phyloP scores from a whole-genome alignment of 208 protist genomes.

The Herpetomonas samuelpessoai region DNA sequence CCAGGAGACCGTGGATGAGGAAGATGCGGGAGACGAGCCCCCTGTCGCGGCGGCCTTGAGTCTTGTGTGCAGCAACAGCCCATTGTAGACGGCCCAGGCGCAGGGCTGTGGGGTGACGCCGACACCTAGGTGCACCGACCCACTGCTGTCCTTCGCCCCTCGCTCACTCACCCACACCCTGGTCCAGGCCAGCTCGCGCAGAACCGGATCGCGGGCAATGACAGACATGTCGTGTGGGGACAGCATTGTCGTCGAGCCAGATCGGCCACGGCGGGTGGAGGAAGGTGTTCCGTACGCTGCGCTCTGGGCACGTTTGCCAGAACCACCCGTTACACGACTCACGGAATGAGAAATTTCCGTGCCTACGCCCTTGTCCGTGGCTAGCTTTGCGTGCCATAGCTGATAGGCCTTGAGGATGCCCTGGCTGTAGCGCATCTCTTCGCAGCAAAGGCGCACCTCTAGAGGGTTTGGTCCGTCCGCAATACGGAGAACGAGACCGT shows the following conservation, averaged over 20 bases:
- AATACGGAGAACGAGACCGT: constrained; percentile 49
- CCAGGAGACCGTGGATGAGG: background rate
- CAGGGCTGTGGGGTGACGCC: background rate
- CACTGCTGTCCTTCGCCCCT: background rate
- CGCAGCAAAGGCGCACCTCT: constrained; percentile 44
- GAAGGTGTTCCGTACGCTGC: background rate
- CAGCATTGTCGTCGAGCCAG: no score
- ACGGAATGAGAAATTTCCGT: no score
- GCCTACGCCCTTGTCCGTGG: background rate
- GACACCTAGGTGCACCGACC: background rate
- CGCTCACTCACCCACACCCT: background rate
- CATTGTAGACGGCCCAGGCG: background rate
- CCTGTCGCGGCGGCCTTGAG: background rate
- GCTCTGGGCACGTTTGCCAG: background rate
- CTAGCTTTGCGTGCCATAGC: constrained; percentile 9
- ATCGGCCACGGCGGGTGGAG: no score
- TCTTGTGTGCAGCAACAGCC: background rate
- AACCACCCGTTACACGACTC: background rate
- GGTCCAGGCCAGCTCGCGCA: background rate
- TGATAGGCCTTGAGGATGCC: constrained; percentile 28
- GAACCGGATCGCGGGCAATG: background rate
- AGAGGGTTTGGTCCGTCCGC: constrained; percentile 30
- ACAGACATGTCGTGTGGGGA: background rate
- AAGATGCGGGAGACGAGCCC: background rate
- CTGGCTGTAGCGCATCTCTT: constrained; percentile 23